Conservation (phyloP, 225 moss, liverwort and hornwort species). For the Sphagnum contortum region DNA sequence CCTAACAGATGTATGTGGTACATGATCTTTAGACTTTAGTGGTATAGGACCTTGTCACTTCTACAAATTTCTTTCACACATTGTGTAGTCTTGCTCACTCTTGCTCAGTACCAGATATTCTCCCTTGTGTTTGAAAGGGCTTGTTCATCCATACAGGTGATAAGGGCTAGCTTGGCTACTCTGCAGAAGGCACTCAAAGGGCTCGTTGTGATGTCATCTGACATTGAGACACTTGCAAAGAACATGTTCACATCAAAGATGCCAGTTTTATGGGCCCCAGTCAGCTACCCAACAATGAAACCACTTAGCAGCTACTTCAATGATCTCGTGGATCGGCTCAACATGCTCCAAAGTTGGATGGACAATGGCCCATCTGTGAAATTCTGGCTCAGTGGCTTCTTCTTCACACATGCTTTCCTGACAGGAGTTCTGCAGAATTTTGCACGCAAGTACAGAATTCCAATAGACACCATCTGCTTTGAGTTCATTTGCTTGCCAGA, state of each 20-base stretch:
- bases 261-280: slow-evolving; percentile 63
- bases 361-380: slow-evolving; percentile 42
- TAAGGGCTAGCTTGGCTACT: slow-evolving; percentile 43
- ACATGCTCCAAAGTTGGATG: slow-evolving; percentile 63
- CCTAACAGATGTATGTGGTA: slow-evolving; percentile 42
- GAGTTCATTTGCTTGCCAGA: slow-evolving; percentile 58
- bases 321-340: slow-evolving; percentile 34
- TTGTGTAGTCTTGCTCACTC: too few relatives aligned
- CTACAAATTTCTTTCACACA: too few relatives aligned
- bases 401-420: slow-evolving; percentile 66
- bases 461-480: slow-evolving; percentile 66
- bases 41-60: not conserved
- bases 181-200: slow-evolving; percentile 58
- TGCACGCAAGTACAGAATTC: slow-evolving; percentile 56
- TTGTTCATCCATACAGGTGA: slow-evolving; percentile 27
- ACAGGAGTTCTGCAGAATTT: slow-evolving; percentile 54
- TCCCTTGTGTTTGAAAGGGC: too few relatives aligned
- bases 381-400: slow-evolving; percentile 84
- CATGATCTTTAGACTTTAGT: too few relatives aligned
- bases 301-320: slow-evolving; percentile 61
- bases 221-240: slow-evolving; percentile 44
- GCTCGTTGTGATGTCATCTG: slow-evolving; percentile 52
- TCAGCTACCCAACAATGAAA: slow-evolving; percentile 70
- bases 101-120: too few relatives aligned
- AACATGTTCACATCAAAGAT: slow-evolving; percentile 59